phyloP scores from a whole-genome alignment of 192 early-diverging fungal species.

The Backusella tarrabulga region DNA sequence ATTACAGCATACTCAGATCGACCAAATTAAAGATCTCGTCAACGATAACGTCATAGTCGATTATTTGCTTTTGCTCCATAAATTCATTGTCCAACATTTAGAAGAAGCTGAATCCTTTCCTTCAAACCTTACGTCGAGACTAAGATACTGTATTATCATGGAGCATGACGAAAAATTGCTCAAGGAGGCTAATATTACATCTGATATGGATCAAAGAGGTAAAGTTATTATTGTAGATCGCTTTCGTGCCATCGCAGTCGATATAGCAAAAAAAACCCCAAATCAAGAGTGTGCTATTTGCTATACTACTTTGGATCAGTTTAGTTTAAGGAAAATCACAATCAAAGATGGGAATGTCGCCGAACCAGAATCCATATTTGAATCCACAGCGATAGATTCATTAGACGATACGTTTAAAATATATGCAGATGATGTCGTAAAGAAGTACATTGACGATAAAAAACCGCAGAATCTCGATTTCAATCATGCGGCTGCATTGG shows the following conservation, averaged over 20 bases:
- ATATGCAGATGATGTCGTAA: not conserved
- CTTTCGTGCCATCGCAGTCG: not conserved
- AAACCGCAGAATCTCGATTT: not conserved
- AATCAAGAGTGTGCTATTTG: constrained; percentile 1
- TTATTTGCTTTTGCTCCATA: not conserved
- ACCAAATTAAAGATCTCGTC: not conserved
- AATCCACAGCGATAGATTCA: not conserved
- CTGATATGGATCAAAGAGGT: not conserved
- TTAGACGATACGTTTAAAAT: not conserved
- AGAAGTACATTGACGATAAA: not conserved
- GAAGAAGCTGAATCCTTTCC: not conserved
- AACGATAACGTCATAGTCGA: not conserved
- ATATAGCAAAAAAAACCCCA: not conserved
- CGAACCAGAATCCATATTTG: not conserved
- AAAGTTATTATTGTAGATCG: not conserved
- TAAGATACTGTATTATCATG: constrained; percentile 4
- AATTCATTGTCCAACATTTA: not conserved
- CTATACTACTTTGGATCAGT: not conserved
- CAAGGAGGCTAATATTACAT: not conserved
- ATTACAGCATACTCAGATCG: not conserved
- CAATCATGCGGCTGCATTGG: not conserved
- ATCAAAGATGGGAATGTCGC: not conserved
- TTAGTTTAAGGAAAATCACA: not conserved
- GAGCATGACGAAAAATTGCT: not conserved
- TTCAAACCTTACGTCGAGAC: not conserved